These are phyloP conservation scores for Anaeromyces robustus DNA, from an alignment of 192 early-diverging fungal genomes.

Conservation along the genomic window DNA sequence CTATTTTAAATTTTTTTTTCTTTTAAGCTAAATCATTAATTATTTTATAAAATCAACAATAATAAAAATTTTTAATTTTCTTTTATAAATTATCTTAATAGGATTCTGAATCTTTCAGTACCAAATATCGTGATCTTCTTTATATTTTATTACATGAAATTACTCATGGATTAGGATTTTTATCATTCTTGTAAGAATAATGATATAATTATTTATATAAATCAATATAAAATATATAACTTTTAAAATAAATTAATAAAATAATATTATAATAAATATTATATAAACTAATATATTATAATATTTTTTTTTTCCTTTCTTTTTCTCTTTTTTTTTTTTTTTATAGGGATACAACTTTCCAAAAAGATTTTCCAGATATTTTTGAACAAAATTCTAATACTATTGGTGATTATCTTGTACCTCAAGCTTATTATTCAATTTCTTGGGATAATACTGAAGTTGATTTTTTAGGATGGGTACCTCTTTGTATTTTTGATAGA, in stretches of 20 bases:
- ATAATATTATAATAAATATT: too few relatives aligned
- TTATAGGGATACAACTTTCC: background rate
- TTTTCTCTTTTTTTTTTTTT: too few relatives aligned
- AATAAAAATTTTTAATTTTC: too few relatives aligned
- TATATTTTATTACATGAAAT: background rate
- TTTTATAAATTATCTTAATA: too few relatives aligned
- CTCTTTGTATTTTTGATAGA: background rate
- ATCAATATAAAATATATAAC: too few relatives aligned
- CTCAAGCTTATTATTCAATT: background rate
- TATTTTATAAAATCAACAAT: too few relatives aligned
- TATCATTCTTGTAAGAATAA: background rate
- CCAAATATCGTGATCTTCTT: background rate
- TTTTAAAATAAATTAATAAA: too few relatives aligned
- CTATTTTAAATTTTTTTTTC: too few relatives aligned
- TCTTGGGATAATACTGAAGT: background rate
- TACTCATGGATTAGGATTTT: background rate
- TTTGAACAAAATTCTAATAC: background rate
- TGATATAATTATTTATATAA: too few relatives aligned
- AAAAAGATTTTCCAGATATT: background rate
- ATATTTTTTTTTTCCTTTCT: too few relatives aligned
- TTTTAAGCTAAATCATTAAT: too few relatives aligned
- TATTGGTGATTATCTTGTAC: background rate
- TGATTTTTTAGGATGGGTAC: background rate
- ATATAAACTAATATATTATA: too few relatives aligned
- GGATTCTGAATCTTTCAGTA: background rate